Evolutionary conservation across 2,329 filamentous ascomycete species (phyloP).

Genomic region (Orbilia javanica): DNA sequence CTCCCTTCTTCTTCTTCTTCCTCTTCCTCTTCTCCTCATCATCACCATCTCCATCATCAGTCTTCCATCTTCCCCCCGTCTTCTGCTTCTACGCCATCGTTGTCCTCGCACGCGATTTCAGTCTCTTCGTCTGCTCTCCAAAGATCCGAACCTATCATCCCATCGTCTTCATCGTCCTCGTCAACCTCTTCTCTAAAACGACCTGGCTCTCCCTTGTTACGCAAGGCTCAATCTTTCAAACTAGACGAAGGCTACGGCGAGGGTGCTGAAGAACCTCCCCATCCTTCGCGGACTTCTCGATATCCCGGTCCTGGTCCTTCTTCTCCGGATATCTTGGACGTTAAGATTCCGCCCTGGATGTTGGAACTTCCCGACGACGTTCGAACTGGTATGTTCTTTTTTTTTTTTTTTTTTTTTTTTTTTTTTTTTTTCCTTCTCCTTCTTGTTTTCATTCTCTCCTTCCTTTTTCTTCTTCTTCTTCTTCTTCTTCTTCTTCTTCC

Average conservation of each 20-base stretch:
- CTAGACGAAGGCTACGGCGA: constrained; percentile 59
- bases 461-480: too few relatives aligned
- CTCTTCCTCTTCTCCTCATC: neutral
- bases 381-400: constrained; percentile 69
- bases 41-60: neutral
- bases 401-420: constrained; percentile 41
- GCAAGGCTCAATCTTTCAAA: constrained; percentile 55
- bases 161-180: neutral
- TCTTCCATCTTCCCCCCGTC: neutral
- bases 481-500: too few relatives aligned
- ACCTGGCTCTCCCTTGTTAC: constrained; percentile 46
- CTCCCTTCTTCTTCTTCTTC: constrained; percentile 1
- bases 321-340: constrained; percentile 61
- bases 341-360: constrained; percentile 71
- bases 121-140: constrained; percentile 14
- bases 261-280: constrained; percentile 48
- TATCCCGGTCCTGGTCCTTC: constrained; percentile 62
- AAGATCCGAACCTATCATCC: constrained; percentile 25
- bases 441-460: too few relatives aligned
- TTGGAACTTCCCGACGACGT: constrained; percentile 70
- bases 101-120: neutral
- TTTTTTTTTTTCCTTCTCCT: too few relatives aligned
- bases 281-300: constrained; percentile 60
- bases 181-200: constrained; percentile 36
- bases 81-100: neutral